A percentile compares a stretch with the other conserved stretches of the same genome.
Conservation (phyloP, 2,329 filamentous ascomycete genomes). For the Ambrosiella xylebori region DNA sequence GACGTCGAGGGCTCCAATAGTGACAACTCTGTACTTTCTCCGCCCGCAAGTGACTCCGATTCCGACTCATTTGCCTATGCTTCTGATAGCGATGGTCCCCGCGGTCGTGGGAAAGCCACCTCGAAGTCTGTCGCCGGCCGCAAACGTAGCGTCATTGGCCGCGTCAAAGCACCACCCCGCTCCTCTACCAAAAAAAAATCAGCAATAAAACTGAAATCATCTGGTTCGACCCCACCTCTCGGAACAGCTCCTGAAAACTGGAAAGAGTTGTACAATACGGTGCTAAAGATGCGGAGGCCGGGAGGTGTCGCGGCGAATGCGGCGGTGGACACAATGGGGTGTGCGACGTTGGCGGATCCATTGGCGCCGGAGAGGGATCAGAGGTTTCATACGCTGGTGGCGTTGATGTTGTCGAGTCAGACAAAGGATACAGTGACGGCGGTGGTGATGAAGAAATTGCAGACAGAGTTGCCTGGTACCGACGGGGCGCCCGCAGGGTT, state of each 20-base stretch:
- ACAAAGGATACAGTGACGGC: slow-evolving; percentile 87
- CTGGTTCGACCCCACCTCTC: not conserved
- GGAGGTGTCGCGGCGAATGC: slow-evolving; percentile 48
- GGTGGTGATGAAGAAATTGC: slow-evolving; percentile 61
- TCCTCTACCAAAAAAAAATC: slow-evolving; percentile 13
- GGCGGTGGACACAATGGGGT: slow-evolving; percentile 95
- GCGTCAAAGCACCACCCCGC: not conserved
- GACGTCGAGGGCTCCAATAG: not conserved
- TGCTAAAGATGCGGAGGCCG: slow-evolving; percentile 55
- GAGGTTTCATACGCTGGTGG: slow-evolving; percentile 71
- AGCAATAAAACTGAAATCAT: slow-evolving; percentile 16
- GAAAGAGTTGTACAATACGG: slow-evolving; percentile 62
- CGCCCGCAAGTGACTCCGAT: not conserved
- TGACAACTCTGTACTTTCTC: not conserved
- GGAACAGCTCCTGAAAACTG: slow-evolving; percentile 56
- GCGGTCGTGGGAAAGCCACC: not conserved
- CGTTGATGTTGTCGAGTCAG: slow-evolving; percentile 81
- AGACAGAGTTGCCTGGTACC: slow-evolving; percentile 49
- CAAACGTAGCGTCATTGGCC: not conserved
- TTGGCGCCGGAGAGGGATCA: slow-evolving; percentile 35
- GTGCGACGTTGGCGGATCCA: slow-evolving; percentile 52
- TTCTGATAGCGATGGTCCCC: not conserved
- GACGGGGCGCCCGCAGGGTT: slow-evolving; percentile 34
- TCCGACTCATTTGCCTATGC: not conserved
- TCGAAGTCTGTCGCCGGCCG: not conserved